Evolutionary conservation across 768 basidiomycete species (phyloP), one percentile per base, ranked within the genome.

Genomic region (Gymnopilus dilepis): DNA sequence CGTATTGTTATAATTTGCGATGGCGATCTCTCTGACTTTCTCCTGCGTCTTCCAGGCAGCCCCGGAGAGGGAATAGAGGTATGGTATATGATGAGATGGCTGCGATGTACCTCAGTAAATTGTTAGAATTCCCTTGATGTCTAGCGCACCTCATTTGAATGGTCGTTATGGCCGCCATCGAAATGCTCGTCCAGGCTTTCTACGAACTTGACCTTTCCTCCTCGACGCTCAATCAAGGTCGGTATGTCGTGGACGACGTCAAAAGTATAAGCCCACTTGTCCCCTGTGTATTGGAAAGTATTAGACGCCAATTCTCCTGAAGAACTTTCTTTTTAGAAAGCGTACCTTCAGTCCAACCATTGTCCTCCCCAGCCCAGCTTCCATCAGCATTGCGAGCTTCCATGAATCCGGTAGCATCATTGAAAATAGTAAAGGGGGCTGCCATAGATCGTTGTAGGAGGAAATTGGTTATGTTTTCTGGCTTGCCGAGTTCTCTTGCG

Each of bases 81-180:
- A 94, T 0, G 92, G 92, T 42, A 94, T 92, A 70, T 94, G 92
- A 63, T 94, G 93, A 0, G 90, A 92, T 0, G 93, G 92, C 89
- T 91, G 59, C 19, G 26, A 26, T 6, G 38, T 26, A 1, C 42
- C 15, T 37, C 6, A 43, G 47, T 24, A 11, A 30, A 26, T 19
- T 26, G 19, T 5, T 53, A 22, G 45, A 37, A 15, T 15, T 37
- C 7, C 2, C 34, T 37, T 9, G 15, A 37, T 11, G 34, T 9
- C 11, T 2, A 6, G 68, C 78, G 6, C 56, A 84, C 89, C 81
- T 94, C 92, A 65, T 94, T 95, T 1, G 86, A 88, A 64, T 93
- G 92, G 63, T 91, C 86, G 67, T 94, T 94, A 65, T 92, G 90
- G 0, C 89, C 91, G 71, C 78, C 74, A 62, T 78, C 69, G 58